Evolutionary conservation across 805 yeast species (phyloP).

Genomic region (Monosporozyma servazzii): DNA sequence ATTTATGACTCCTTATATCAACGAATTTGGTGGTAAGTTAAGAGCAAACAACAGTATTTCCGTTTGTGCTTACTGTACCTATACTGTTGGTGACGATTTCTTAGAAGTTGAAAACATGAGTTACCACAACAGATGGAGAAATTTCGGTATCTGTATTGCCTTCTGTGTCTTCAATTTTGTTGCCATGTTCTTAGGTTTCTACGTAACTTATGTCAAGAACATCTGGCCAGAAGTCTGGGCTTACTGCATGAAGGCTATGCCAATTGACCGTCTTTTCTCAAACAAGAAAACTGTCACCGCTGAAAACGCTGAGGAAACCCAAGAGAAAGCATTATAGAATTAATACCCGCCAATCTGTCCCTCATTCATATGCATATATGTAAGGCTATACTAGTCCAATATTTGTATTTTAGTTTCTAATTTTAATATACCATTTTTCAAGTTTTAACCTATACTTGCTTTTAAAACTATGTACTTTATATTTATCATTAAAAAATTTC

Average conservation of each 20-base stretch:
- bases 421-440: neutral
- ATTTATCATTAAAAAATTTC: neutral
- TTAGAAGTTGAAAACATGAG: slow-evolving; percentile 32
- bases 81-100: slow-evolving; percentile 34
- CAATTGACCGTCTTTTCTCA: neutral
- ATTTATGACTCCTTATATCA: slow-evolving; percentile 39
- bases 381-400: neutral
- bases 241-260: slow-evolving; percentile 4
- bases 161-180: slow-evolving; percentile 41
- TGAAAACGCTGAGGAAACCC: neutral
- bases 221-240: slow-evolving; percentile 14
- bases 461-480: neutral
- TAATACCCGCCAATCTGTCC: neutral
- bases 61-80: slow-evolving; percentile 35
- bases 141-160: slow-evolving; percentile 48
- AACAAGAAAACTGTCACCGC: neutral
- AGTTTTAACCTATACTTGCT: neutral
- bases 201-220: slow-evolving; percentile 14
- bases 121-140: slow-evolving; percentile 47
- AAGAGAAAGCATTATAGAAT: slow-evolving; percentile 1
- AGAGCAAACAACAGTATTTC: slow-evolving; percentile 37
- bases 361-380: neutral
- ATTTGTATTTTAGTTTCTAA: neutral
- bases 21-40: slow-evolving; percentile 44
- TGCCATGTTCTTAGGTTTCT: slow-evolving; percentile 26